Percentiles rank a stretch among this genome's conserved stretches.
Conservation (phyloP, 2,329 filamentous ascomycete genomes). For the Chaetomium sp. region DNA sequence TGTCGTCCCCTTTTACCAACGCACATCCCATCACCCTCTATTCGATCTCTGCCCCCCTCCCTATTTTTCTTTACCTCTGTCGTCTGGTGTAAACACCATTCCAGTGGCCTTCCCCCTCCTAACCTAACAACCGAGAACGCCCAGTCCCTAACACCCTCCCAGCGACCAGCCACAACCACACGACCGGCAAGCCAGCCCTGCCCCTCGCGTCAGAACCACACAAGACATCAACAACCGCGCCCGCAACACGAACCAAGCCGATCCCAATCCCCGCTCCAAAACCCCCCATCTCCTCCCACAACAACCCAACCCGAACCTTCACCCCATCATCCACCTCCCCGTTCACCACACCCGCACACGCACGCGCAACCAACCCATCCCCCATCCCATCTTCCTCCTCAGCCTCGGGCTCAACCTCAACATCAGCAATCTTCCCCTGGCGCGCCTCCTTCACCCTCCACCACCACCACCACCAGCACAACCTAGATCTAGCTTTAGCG, state of each 20-base stretch:
- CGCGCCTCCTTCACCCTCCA: constrained; percentile 19
- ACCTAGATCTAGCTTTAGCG: no score
- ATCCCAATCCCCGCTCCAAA: neutral
- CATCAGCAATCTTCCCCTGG: constrained; percentile 21
- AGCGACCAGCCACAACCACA: neutral
- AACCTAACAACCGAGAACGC: neutral
- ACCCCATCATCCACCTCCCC: neutral
- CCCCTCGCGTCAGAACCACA: neutral
- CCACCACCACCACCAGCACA: no score
- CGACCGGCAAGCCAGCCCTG: neutral
- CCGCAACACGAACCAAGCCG: neutral
- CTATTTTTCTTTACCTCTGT: neutral
- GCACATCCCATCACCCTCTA: neutral
- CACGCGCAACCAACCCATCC: neutral
- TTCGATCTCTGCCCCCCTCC: neutral
- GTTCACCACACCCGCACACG: neutral
- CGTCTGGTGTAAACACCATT: neutral
- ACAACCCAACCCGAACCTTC: neutral
- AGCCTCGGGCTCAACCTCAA: neutral
- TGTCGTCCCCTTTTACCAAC: neutral
- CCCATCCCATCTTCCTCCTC: neutral
- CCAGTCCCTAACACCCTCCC: neutral
- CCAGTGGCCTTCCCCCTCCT: neutral
- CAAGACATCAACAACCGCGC: neutral
- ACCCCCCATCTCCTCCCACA: neutral